Evolutionary conservation across 2,329 filamentous ascomycete species (phyloP), one percentile per base, ranked within the genome.

Genomic region (Hypoxylon sp.): DNA sequence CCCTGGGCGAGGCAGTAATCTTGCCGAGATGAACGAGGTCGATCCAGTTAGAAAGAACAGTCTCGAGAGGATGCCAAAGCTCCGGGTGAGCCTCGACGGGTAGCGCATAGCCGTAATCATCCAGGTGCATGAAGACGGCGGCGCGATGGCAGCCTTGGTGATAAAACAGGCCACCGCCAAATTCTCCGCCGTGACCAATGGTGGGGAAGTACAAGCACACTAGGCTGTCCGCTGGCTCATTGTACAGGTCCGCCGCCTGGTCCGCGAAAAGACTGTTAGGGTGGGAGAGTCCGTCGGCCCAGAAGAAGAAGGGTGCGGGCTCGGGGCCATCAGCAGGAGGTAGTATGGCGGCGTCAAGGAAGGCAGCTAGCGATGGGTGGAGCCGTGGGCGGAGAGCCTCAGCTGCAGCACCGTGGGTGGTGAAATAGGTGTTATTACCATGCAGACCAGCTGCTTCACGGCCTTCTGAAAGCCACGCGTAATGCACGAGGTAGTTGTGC

Each of bases 401-500:
- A 41, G 73, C 71, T 51, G 58, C 62, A 29, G 47, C 70, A 51
- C 70, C 71, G 61, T 64, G 51, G 14, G 23, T 52, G 37, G 61
- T 47, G 52, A 75, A 73, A 63, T 66, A 75, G 27, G 71, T 72
- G 60, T 39, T 66, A 23, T 58, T 37, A 19, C 39, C 30, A 63
- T 63, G 34, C 52, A 74, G 60, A 67, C 51, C 58, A 53, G 52
- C 70, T 52, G 61, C 37, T 11, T 51, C 37, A 25, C 67, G 68
- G 7, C 73, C 71, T 64, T 75, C 71, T 32, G 73, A 69, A 39
- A 68, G 45, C 68, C 70, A 73, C 59, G 70, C 58, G 53, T 76
- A 73, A 48, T 74, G 65, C 5, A 74, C 65, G 46, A 78, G 70
- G 45, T 76, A 74, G 39, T 78, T 76, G 58, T 78, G 73, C 27